These are phyloP conservation scores for Chlamydomonas eustigma DNA, from an alignment of 139 green algal species.

Conservation along the genomic window DNA sequence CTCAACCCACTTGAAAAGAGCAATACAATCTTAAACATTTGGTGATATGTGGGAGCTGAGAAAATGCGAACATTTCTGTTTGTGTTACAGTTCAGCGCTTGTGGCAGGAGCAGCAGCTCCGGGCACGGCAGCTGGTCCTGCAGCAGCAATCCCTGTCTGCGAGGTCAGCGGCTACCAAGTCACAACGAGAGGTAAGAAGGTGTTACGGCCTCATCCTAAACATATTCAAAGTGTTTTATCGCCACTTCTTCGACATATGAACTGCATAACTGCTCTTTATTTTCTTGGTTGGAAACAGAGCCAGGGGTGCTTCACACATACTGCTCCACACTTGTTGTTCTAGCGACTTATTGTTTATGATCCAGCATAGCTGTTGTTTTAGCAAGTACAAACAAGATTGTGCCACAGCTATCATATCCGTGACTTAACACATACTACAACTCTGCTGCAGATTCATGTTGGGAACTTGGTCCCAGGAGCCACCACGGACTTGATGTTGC, in stretches of 20 bases:
- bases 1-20: no score
- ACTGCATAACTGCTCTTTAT: no score
- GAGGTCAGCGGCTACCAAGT: constrained; percentile 61
- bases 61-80: neutral
- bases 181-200: constrained; percentile 67
- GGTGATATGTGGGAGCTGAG: neutral
- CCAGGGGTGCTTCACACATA: no score
- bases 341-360: neutral
- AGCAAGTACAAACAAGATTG: no score
- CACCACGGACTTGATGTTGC: constrained; percentile 60
- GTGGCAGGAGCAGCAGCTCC: constrained; percentile 79
- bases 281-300: no score
- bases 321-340: neutral
- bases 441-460: constrained; percentile 71
- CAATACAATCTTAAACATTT: neutral
- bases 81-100: constrained; percentile 26
- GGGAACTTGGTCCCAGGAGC: constrained; percentile 69
- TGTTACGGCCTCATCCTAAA: no score
- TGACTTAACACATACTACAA: no score
- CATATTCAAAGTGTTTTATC: no score
- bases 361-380: neutral
- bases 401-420: no score
- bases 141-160: constrained; percentile 75
- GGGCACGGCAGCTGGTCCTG: constrained; percentile 68
- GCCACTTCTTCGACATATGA: no score